Base-by-base conservation (phyloP, 2,329 filamentous ascomycete species). In the Cercospora zeae-maydis region DNA sequence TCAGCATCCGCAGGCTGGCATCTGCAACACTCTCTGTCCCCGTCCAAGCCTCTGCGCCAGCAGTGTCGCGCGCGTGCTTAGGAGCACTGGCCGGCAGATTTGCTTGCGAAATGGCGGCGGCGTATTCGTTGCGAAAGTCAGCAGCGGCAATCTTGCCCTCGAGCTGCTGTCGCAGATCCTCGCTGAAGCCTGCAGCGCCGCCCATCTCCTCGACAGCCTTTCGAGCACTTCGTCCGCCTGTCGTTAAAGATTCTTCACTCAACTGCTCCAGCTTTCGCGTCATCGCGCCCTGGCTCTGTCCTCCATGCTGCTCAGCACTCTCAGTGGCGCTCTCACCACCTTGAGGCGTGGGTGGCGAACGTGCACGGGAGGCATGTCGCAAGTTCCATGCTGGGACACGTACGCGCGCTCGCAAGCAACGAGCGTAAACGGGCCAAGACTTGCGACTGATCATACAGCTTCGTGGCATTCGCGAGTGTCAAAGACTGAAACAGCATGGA, bases 11-110 rank as follows among this genome's bases (percentile, higher is more conserved):
- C 54, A 96, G 78, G 21, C 92, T 87, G 0, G 89, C 83, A 74
- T 97, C 92, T 69, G 88, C 85, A 1, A 88, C 78, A 4, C 80
- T 81, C 77, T 98, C 95, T 11, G 84, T 81, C 2, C 93, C 95
- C 0, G 84, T 86, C 95, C 95, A 99, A 1, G 89, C 83, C 62
- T 83, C 78, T 6, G 87, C 85, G 0, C 83, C 81, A 1, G 91
- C 91, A 36, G 87, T 84, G 55, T 89, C 84, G 88, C 84, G 63
- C 86, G 83, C 1, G 88, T 89, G 11, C 88, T 88, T 68, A 83
- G 82, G 14, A 89, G 89, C 87, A n/a, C 84, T 83, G 82, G 63
- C 75, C 76, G 27, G 62, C 57, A 63, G 27, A 11, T 34, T 45
- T n/a, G 45, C 51, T 42, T 63, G 57, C 11, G 62, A 59, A 21